Percentiles rank a stretch among this genome's conserved stretches.
These are phyloP conservation scores for Penicillium expansum DNA, from an alignment of 2,329 filamentous ascomycete genomes.

Conservation along the genomic window DNA sequence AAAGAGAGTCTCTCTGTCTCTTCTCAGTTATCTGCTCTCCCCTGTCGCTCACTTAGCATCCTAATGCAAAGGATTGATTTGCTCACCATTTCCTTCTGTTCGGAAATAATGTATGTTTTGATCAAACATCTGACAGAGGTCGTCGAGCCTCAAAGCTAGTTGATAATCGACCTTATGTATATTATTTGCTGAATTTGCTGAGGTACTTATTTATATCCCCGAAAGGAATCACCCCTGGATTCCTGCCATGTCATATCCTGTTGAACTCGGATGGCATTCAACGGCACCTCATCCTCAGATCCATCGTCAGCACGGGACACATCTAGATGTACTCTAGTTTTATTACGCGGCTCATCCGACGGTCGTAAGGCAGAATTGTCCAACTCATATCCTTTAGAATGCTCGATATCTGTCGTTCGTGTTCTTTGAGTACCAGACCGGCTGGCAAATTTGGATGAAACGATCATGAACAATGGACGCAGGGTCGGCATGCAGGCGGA, in stretches of 20 bases:
- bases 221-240: not conserved
- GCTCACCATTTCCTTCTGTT: not conserved
- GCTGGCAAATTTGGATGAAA: constrained; percentile 6
- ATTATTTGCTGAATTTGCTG: not conserved
- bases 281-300: constrained; percentile 13
- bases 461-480: constrained; percentile 12
- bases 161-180: not conserved
- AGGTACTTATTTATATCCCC: not conserved
- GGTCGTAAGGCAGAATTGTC: constrained; percentile 1
- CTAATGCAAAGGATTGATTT: not conserved
- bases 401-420: not conserved
- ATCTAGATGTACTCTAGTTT: constrained; percentile 1
- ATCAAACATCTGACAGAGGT: not conserved
- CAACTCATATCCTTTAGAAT: not conserved
- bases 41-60: not conserved
- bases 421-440: not conserved
- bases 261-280: constrained; percentile 14
- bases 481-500: constrained; percentile 24
- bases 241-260: constrained; percentile 17
- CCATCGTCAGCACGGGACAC: constrained; percentile 3
- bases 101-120: not conserved
- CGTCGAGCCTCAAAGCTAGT: not conserved
- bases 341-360: constrained; percentile 2
- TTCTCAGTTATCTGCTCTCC: too few relatives aligned
- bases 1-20: too few relatives aligned